Conservation (phyloP, 1,284 basidiomycete species). For the Pseudozyma sp. region DNA sequence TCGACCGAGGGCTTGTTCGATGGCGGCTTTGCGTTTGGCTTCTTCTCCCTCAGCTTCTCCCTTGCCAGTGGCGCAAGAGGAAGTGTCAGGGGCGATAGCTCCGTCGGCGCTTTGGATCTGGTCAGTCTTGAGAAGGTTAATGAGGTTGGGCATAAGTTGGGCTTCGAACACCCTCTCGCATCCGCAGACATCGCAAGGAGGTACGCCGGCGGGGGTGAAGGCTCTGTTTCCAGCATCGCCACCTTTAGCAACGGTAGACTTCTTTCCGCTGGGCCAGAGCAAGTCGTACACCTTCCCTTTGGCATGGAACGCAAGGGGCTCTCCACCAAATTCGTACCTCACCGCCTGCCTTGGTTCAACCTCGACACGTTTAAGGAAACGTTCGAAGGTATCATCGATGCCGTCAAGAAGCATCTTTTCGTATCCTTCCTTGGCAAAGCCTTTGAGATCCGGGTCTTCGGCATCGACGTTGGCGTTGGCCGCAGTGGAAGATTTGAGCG, state of each 20-base stretch:
- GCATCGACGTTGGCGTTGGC: conserved; percentile 15
- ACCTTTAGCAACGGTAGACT: conserved; percentile 19
- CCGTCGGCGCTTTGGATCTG: conserved; percentile 37
- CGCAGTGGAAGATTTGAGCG: conserved; percentile 36
- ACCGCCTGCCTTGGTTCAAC: conserved; percentile 63
- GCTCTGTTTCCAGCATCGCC: conserved; percentile 6
- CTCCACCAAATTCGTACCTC: conserved; percentile 64
- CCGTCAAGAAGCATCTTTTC: conserved; percentile 61
- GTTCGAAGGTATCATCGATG: conserved; percentile 64
- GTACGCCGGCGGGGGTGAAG: conserved; percentile 33
- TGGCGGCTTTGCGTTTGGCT: conserved; percentile 43
- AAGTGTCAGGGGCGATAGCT: conserved; percentile 3
- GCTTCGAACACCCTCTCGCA: conserved; percentile 60
- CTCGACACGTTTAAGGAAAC: conserved; percentile 59
- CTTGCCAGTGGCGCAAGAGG: not conserved
- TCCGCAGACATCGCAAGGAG: conserved; percentile 58
- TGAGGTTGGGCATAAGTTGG: conserved; percentile 68
- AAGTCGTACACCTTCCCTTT: conserved; percentile 50
- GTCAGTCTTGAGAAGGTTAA: conserved; percentile 57
- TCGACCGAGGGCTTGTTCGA: conserved; percentile 61
- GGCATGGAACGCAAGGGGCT: conserved; percentile 60
- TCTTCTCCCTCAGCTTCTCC: conserved; percentile 17
- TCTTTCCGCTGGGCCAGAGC: conserved; percentile 54
- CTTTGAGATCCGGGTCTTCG: conserved; percentile 47
- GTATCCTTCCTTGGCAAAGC: conserved; percentile 60